A percentile compares a stretch with the other conserved stretches of the same genome.
Evolutionary conservation across 345 rosid genomes (phyloP).

Genomic region (Noccaea bulbosa): DNA sequence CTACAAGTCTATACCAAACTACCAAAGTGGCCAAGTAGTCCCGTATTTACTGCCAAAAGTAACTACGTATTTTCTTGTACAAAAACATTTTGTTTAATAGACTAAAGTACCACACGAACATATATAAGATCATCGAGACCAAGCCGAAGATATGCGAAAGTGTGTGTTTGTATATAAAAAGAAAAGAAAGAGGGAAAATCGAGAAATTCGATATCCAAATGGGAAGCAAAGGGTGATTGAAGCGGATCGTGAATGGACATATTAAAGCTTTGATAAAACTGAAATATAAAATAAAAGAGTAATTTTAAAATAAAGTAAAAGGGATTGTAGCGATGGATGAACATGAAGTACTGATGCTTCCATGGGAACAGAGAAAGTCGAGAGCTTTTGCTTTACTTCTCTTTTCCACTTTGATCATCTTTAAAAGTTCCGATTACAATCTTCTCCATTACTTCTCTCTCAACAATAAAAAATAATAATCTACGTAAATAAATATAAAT

Average conservation of each 20-base stretch:
- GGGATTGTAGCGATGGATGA: constrained; percentile 39
- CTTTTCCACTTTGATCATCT: constrained; percentile 48
- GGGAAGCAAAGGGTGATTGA: constrained; percentile 46
- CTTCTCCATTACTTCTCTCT: constrained; percentile 41
- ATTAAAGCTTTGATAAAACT: constrained; percentile 33
- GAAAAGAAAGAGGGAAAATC: constrained; percentile 35
- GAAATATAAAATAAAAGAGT: background rate
- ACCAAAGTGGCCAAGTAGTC: background rate
- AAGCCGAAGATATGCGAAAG: constrained; percentile 28
- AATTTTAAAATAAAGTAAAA: constrained; percentile 42
- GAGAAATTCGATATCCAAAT: constrained; percentile 48
- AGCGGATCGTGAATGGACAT: constrained; percentile 42
- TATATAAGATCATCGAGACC: constrained; percentile 23
- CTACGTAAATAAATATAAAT: background rate
- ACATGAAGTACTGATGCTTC: constrained; percentile 46
- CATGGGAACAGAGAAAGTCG: constrained; percentile 45
- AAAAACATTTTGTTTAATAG: too few relatives aligned
- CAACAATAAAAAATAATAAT: background rate
- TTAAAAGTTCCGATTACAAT: constrained; percentile 45
- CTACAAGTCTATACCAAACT: too few relatives aligned
- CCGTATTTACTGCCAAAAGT: too few relatives aligned
- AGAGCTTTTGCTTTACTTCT: constrained; percentile 48
- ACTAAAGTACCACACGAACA: constrained; percentile 7
- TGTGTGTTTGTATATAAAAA: constrained; percentile 26
- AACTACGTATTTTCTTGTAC: too few relatives aligned